Percentiles rank a stretch among this genome's conserved stretches.
Evolutionary conservation across 2,329 filamentous ascomycete genomes (phyloP).

Genomic region (Magnaporthiopsis incrustans): DNA sequence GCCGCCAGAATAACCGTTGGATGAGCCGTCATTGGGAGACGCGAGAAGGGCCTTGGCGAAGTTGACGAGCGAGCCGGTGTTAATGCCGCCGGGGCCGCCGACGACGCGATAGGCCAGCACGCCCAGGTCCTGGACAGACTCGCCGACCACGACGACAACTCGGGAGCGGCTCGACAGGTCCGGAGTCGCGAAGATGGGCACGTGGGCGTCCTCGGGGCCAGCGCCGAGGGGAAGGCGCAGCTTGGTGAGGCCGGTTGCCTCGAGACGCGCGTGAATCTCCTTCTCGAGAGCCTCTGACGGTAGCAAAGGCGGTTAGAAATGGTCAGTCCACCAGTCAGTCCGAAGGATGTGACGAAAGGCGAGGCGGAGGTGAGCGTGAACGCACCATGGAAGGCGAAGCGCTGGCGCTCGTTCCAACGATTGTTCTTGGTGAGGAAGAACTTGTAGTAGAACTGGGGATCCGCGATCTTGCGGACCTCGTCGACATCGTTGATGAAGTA

Average conservation of each 20-base stretch:
- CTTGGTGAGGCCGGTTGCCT: conserved; percentile 49
- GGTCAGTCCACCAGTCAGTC: background rate
- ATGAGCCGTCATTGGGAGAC: conserved; percentile 23
- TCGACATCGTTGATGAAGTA: conserved; percentile 73
- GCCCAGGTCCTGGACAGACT: conserved; percentile 63
- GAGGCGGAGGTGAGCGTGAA: conserved; percentile 5
- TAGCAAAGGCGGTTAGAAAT: background rate
- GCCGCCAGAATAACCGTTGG: conserved; percentile 3
- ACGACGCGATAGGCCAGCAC: conserved; percentile 63
- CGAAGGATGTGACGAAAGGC: background rate
- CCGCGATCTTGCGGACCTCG: conserved; percentile 61
- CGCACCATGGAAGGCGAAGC: conserved; percentile 66
- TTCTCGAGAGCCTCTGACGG: conserved; percentile 55
- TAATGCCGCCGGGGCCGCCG: conserved; percentile 55
- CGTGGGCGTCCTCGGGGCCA: conserved; percentile 41
- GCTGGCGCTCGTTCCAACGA: conserved; percentile 69
- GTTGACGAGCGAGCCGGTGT: conserved; percentile 61
- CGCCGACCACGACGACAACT: conserved; percentile 67
- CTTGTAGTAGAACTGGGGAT: conserved; percentile 64
- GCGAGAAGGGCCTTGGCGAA: conserved; percentile 42
- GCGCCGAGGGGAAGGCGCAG: conserved; percentile 53
- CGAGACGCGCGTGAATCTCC: conserved; percentile 55
- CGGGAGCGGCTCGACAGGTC: conserved; percentile 50
- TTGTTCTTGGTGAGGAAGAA: conserved; percentile 66
- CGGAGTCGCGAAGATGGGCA: conserved; percentile 57